A percentile compares a stretch with the other conserved stretches of the same genome.
Conservation (phyloP, 2,329 filamentous ascomycete species). For the Penicillium sp. region DNA sequence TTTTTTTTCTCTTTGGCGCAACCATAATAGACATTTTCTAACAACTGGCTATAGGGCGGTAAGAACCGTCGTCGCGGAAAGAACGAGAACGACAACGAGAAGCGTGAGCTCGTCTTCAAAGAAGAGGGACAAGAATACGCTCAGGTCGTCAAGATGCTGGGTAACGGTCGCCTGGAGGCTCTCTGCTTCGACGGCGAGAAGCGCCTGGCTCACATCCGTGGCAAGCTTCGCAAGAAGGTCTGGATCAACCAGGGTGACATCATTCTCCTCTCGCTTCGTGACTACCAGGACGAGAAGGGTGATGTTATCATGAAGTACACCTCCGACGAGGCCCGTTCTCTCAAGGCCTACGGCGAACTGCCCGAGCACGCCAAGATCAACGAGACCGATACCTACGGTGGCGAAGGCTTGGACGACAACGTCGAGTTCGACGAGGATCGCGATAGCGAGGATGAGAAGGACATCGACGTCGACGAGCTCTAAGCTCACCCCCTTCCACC, state of each 20-base stretch:
- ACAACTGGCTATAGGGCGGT: conserved; percentile 66
- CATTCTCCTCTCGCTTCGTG: conserved; percentile 79
- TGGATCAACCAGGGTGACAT: conserved; percentile 99
- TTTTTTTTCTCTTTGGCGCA: neutral
- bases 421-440: conserved; percentile 98
- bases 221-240: conserved; percentile 99
- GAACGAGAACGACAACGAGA: conserved; percentile 99
- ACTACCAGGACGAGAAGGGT: conserved; percentile 92
- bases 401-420: conserved; percentile 91
- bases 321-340: conserved; percentile 86
- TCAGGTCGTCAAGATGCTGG: conserved; percentile 91
- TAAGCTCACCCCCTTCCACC: conserved; percentile 47
- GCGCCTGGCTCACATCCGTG: conserved; percentile 78
- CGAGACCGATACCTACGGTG: conserved; percentile 88
- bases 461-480: conserved; percentile 94
- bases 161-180: conserved; percentile 89
- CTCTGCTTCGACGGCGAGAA: conserved; percentile 93
- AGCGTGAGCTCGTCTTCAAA: conserved; percentile 97
- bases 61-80: conserved; percentile 98
- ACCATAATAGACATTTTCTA: conserved; percentile 22
- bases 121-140: conserved; percentile 93
- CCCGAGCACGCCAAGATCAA: conserved; percentile 99
- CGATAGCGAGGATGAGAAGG: conserved; percentile 65
- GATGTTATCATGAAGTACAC: conserved; percentile 94
- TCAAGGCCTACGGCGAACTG: conserved; percentile 96